phyloP scores from a whole-genome alignment of 495 filamentous ascomycete genomes.

The Penicillium dipodomyicola region DNA sequence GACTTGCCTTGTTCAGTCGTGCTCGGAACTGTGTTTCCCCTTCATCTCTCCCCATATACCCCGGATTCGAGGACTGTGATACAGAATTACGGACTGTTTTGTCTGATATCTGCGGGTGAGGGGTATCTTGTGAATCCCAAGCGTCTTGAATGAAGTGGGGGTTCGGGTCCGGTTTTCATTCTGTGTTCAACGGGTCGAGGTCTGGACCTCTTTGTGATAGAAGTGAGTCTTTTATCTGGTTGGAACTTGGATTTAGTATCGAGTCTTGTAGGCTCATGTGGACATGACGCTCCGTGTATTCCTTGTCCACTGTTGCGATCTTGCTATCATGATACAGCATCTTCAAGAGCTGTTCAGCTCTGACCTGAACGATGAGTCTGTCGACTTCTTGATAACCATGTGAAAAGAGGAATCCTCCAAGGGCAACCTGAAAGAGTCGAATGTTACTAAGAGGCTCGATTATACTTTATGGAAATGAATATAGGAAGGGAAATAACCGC shows the following conservation, averaged over 20 bases:
- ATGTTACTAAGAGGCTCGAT: background rate
- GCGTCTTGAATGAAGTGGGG: background rate
- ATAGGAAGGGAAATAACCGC: background rate
- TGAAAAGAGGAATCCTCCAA: background rate
- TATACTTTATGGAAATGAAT: slow-evolving; percentile 2
- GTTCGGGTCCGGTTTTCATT: slow-evolving; percentile 3
- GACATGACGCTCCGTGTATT: background rate
- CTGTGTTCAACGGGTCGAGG: slow-evolving; percentile 1
- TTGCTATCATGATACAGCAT: background rate
- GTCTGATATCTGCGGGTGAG: slow-evolving; percentile 1
- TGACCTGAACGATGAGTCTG: background rate
- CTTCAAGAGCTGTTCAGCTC: background rate
- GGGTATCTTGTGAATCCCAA: background rate
- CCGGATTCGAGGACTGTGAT: slow-evolving; percentile 16
- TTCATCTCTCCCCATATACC: slow-evolving; percentile 8
- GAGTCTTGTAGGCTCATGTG: background rate
- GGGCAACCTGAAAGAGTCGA: background rate
- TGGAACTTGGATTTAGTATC: slow-evolving; percentile 1
- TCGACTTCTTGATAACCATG: background rate
- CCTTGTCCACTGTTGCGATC: background rate
- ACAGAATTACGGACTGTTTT: slow-evolving; percentile 7
- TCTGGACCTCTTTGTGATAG: slow-evolving; percentile 1
- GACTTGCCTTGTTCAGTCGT: slow-evolving; percentile 12
- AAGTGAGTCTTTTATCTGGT: background rate
- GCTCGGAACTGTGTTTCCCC: slow-evolving; percentile 5